A percentile compares a stretch with the other conserved stretches of the same genome.
Conservation (phyloP, 768 basidiomycete species). For the Kwoniella pini region DNA sequence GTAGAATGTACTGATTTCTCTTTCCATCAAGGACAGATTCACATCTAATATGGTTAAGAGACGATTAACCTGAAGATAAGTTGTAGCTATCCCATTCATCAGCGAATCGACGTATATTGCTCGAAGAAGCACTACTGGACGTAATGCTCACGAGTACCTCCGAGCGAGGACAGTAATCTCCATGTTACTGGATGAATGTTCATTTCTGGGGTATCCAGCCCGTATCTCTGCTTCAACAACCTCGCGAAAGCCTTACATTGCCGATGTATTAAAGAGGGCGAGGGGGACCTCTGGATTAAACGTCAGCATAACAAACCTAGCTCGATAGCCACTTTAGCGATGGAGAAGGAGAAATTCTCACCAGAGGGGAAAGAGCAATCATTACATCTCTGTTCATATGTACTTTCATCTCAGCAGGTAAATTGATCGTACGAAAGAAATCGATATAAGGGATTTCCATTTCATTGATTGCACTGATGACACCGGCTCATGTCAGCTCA, state of each 20-base stretch:
- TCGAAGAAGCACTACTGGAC: background rate
- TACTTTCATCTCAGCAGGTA: conserved; percentile 64
- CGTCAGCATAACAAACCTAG: background rate
- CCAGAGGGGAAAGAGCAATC: conserved; percentile 70
- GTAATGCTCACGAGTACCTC: conserved; percentile 69
- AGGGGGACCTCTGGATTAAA: conserved; percentile 65
- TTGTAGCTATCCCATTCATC: conserved; percentile 30
- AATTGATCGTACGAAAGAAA: conserved; percentile 59
- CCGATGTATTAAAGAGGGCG: conserved; percentile 17
- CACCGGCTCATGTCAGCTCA: too few species aligned
- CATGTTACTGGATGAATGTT: conserved; percentile 78
- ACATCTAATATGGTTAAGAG: conserved; percentile 34
- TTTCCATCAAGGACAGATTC: conserved; percentile 31
- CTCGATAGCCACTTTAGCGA: background rate
- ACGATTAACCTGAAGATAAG: conserved; percentile 30
- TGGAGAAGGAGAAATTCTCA: conserved; percentile 51
- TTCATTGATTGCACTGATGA: conserved; percentile 67
- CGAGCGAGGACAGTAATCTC: conserved; percentile 68
- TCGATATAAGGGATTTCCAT: conserved; percentile 82
- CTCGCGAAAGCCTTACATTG: conserved; percentile 63
- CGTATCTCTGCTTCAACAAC: conserved; percentile 61
- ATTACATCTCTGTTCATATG: conserved; percentile 74
- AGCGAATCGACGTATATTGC: background rate
- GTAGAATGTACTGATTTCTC: conserved; percentile 65
- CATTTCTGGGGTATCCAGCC: conserved; percentile 68